phyloP scores from a whole-genome alignment of 768 basidiomycete genomes.

The Hypholoma sublateritium region DNA sequence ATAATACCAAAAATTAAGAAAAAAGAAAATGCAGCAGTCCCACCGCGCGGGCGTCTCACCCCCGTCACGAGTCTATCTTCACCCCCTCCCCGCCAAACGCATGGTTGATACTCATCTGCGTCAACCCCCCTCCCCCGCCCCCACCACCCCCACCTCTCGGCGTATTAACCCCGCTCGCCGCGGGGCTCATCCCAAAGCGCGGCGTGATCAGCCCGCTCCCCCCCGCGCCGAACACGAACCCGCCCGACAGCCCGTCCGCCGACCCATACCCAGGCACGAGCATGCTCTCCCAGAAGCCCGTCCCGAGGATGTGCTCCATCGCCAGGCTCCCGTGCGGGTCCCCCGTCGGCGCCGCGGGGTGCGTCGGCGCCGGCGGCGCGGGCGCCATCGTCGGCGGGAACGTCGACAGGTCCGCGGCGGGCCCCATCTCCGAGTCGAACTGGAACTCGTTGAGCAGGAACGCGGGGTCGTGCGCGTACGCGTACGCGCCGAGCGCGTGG shows the following conservation, averaged over 20 bases:
- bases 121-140: slow-evolving; percentile 20
- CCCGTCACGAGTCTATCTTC: slow-evolving; percentile 13
- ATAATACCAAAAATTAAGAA: too few relatives aligned
- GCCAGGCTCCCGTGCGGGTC: slow-evolving; percentile 42
- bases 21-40: too few relatives aligned
- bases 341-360: not conserved
- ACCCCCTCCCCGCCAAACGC: slow-evolving; percentile 35
- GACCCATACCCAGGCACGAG: slow-evolving; percentile 84
- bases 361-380: slow-evolving; percentile 17
- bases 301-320: slow-evolving; percentile 81
- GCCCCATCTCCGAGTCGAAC: slow-evolving; percentile 83
- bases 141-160: not conserved
- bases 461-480: slow-evolving; percentile 23
- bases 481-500: slow-evolving; percentile 15
- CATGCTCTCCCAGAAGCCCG: slow-evolving; percentile 85
- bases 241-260: slow-evolving; percentile 81
- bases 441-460: slow-evolving; percentile 57
- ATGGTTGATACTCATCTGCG: slow-evolving; percentile 46
- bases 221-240: slow-evolving; percentile 82
- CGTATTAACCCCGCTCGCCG: slow-evolving; percentile 8
- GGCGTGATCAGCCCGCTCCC: slow-evolving; percentile 86
- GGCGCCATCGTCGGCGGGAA: slow-evolving; percentile 85
- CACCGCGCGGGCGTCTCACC: too few relatives aligned
- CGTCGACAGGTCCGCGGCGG: slow-evolving; percentile 75
- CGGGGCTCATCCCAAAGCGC: slow-evolving; percentile 56